Percentiles rank a stretch among this genome's conserved stretches.
Evolutionary conservation across 169 alveolate species (phyloP).

Genomic region (Plasmodium billcollinsi): DNA sequence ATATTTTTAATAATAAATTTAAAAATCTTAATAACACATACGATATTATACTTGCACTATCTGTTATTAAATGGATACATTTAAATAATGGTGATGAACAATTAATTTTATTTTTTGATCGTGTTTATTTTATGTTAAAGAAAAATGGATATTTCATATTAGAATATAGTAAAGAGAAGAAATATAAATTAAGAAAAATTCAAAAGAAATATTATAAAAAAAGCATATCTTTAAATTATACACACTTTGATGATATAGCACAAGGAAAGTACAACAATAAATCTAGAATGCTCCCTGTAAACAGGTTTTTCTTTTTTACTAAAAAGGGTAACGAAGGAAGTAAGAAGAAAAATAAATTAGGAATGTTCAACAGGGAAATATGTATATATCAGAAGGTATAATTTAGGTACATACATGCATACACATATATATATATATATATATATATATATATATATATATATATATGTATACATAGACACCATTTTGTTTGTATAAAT

Average conservation of each 20-base stretch:
- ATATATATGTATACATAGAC: not conserved
- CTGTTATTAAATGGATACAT: slow-evolving; percentile 72
- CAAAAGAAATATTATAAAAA: slow-evolving; percentile 22
- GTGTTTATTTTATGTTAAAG: slow-evolving; percentile 27
- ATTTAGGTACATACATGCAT: not conserved
- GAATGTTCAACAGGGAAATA: slow-evolving; percentile 57
- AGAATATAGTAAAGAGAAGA: slow-evolving; percentile 53
- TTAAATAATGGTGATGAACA: slow-evolving; percentile 48
- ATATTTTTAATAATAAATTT: slow-evolving; percentile 48
- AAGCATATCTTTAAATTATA: slow-evolving; percentile 29
- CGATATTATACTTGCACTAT: slow-evolving; percentile 47
- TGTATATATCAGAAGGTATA: slow-evolving; percentile 40
- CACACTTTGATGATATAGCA: slow-evolving; percentile 40
- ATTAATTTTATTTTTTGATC: slow-evolving; percentile 55
- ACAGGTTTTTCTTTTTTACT: slow-evolving; percentile 16
- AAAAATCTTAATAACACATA: slow-evolving; percentile 20
- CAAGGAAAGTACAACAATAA: slow-evolving; percentile 23
- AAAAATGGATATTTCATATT: slow-evolving; percentile 41
- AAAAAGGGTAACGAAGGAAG: not conserved
- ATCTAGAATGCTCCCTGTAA: slow-evolving; percentile 8
- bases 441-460: slow-evolving; percentile 4
- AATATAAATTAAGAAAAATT: slow-evolving; percentile 42
- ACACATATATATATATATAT: not conserved
- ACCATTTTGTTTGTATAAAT: not conserved
- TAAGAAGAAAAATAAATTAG: slow-evolving; percentile 1